phyloP scores from a whole-genome alignment of 441 rosid genomes.

The Croton laevigatus region DNA sequence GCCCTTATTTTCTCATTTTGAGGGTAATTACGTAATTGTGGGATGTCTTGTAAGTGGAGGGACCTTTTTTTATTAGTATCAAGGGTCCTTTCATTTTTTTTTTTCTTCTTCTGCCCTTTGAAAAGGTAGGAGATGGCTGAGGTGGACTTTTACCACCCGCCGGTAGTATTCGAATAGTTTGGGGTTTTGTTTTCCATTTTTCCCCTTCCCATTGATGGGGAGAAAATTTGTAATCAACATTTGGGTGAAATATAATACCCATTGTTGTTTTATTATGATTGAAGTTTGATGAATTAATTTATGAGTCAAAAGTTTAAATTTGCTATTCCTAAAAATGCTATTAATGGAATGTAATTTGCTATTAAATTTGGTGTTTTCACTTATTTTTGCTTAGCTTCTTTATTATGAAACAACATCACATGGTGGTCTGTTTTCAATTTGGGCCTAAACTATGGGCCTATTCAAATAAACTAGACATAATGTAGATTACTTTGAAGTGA shows the following conservation, averaged over 20 bases:
- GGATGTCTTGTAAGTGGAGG: slow-evolving; percentile 2
- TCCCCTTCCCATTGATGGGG: slow-evolving; percentile 3
- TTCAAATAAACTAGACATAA: too few relatives aligned
- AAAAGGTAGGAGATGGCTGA: slow-evolving; percentile 32
- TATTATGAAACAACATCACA: too few relatives aligned
- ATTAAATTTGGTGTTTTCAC: neutral
- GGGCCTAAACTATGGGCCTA: too few relatives aligned
- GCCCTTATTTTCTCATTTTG: slow-evolving; percentile 27
- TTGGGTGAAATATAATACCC: slow-evolving; percentile 10
- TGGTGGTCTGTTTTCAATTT: too few relatives aligned
- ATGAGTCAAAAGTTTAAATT: slow-evolving; percentile 17
- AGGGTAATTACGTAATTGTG: neutral
- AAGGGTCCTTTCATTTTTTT: slow-evolving; percentile 9
- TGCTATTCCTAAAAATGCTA: slow-evolving; percentile 9
- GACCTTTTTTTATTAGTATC: neutral
- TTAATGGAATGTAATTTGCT: slow-evolving; percentile 16
- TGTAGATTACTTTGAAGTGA: too few relatives aligned
- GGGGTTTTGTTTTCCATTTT: neutral
- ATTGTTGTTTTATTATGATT: slow-evolving; percentile 2
- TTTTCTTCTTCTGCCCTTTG: neutral
- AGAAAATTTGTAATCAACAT: slow-evolving; percentile 22
- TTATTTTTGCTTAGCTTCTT: neutral
- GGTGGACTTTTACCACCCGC: slow-evolving; percentile 64
- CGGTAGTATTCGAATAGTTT: neutral
- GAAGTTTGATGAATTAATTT: neutral